These are phyloP conservation scores for Tylopilus sp. DNA, from an alignment of 768 basidiomycete species.

Conservation along the genomic window DNA sequence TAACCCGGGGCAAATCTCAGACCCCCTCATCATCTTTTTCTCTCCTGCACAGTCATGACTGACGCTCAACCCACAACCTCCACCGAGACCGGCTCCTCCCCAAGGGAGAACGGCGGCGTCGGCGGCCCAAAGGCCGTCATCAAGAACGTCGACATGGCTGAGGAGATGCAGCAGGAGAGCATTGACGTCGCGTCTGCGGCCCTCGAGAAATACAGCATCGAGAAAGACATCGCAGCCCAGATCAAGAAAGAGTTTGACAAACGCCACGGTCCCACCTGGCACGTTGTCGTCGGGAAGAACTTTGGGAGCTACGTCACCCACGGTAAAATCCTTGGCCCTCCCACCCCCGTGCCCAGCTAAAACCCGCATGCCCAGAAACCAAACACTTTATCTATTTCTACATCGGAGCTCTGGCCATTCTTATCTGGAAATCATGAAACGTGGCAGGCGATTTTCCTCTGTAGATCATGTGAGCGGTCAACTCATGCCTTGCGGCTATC, in stretches of 20 bases:
- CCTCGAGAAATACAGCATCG: constrained; percentile 88
- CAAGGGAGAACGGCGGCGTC: constrained; percentile 36
- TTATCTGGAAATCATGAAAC: constrained; percentile 88
- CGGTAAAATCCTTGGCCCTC: constrained; percentile 36
- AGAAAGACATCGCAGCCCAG: constrained; percentile 97
- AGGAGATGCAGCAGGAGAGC: constrained; percentile 94
- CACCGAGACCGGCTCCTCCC: constrained; percentile 47
- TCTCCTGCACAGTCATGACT: constrained; percentile 39
- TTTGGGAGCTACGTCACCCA: constrained; percentile 98
- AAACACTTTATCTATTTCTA: constrained; percentile 99
- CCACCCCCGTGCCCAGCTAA: constrained; percentile 8
- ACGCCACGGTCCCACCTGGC: constrained; percentile 93
- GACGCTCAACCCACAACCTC: constrained; percentile 61
- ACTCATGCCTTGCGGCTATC: not conserved
- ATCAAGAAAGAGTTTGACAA: constrained; percentile 99
- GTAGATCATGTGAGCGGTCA: constrained; percentile 26
- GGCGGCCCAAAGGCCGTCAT: constrained; percentile 79
- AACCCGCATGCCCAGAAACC: constrained; percentile 59
- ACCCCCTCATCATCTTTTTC: not conserved
- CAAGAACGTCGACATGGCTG: constrained; percentile 95
- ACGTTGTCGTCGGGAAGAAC: constrained; percentile 98
- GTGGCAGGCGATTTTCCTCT: constrained; percentile 5
- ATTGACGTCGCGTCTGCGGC: constrained; percentile 85
- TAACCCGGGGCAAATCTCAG: constrained; percentile 16
- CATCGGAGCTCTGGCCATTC: constrained; percentile 86